Conservation (phyloP, 495 filamentous ascomycete genomes). For the Diplogelasinospora grovesii region DNA sequence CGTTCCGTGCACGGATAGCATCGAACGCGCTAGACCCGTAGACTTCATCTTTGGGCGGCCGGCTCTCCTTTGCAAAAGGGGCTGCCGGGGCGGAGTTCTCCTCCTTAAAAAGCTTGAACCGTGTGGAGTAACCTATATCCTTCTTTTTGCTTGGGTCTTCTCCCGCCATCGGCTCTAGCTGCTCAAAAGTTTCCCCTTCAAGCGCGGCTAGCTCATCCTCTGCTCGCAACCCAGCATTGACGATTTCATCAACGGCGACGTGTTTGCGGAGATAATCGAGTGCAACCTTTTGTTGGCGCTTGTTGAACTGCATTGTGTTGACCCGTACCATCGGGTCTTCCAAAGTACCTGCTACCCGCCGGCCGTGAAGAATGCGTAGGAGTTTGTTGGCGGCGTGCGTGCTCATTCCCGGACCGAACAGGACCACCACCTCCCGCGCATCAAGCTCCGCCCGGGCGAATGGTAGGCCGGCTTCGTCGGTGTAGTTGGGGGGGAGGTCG, state of each 20-base stretch:
- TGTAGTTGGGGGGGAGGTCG: slow-evolving; percentile 41
- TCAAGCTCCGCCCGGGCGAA: slow-evolving; percentile 43
- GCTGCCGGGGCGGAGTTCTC: slow-evolving; percentile 17
- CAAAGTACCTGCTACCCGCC: slow-evolving; percentile 68
- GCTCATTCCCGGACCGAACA: slow-evolving; percentile 55
- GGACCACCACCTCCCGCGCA: slow-evolving; percentile 46
- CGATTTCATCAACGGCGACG: slow-evolving; percentile 69
- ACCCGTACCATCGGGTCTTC: slow-evolving; percentile 41
- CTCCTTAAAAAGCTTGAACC: slow-evolving; percentile 17
- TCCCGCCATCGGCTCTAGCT: slow-evolving; percentile 15
- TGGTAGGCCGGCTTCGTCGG: slow-evolving; percentile 38
- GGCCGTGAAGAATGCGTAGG: slow-evolving; percentile 62
- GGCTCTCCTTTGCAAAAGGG: neutral
- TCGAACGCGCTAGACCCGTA: slow-evolving; percentile 46
- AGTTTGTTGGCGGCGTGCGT: slow-evolving; percentile 54
- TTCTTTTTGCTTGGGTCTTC: slow-evolving; percentile 29
- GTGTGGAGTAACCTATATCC: slow-evolving; percentile 31
- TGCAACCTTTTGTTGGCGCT: slow-evolving; percentile 36
- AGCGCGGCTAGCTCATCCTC: slow-evolving; percentile 54
- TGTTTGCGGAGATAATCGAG: slow-evolving; percentile 62
- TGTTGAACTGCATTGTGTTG: slow-evolving; percentile 27
- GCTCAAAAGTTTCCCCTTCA: slow-evolving; percentile 42
- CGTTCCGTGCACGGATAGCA: slow-evolving; percentile 38
- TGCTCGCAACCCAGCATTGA: slow-evolving; percentile 46
- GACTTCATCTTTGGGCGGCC: slow-evolving; percentile 17